These are phyloP conservation scores for Cetraspora pellucida DNA, from an alignment of 192 early-diverging fungal genomes.

Conservation along the genomic window DNA sequence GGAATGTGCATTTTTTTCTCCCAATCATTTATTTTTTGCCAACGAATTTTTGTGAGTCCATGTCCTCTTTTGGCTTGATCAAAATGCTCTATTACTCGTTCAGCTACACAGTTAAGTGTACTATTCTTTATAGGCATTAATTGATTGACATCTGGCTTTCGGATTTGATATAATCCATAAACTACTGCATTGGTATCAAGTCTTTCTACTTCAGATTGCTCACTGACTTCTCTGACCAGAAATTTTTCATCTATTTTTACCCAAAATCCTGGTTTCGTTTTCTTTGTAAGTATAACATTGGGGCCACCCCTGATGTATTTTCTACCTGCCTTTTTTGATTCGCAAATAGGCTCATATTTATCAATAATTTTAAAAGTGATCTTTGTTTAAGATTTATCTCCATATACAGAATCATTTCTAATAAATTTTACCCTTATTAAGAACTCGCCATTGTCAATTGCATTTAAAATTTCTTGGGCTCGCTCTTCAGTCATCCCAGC, in stretches of 20 bases:
- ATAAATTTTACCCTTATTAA: slow-evolving; percentile 29
- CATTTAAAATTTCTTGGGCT: slow-evolving; percentile 15
- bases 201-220: background rate
- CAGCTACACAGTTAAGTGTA: slow-evolving; percentile 21
- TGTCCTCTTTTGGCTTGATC: background rate
- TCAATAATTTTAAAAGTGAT: background rate
- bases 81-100: slow-evolving; percentile 23
- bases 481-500: slow-evolving; percentile 22
- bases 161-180: slow-evolving; percentile 26
- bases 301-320: background rate
- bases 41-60: background rate
- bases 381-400: background rate
- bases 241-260: slow-evolving; percentile 12
- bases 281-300: slow-evolving; percentile 2
- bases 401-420: background rate
- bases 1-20: too few relatives aligned
- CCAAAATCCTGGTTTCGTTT: slow-evolving; percentile 8
- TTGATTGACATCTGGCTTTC: slow-evolving; percentile 22
- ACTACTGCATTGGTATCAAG: slow-evolving; percentile 20
- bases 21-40: too few relatives aligned
- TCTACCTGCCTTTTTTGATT: slow-evolving; percentile 16
- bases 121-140: slow-evolving; percentile 26
- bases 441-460: background rate
- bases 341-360: slow-evolving; percentile 16
- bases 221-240: background rate